These are phyloP conservation scores for Penicillium steckii DNA, from an alignment of 495 filamentous ascomycete species.

Conservation along the genomic window DNA sequence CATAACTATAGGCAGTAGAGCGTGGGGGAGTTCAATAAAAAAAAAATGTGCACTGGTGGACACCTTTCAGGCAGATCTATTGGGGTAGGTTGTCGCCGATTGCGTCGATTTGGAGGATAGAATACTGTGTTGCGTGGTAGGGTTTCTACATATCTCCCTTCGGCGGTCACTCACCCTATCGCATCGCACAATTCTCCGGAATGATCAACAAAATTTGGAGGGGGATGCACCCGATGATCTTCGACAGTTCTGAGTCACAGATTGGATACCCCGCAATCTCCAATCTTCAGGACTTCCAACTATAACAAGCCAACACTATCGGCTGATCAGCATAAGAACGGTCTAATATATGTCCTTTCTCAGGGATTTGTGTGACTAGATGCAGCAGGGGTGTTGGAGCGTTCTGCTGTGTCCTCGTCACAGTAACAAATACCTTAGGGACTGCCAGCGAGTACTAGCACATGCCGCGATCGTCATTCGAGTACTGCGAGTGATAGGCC, in stretches of 20 bases:
- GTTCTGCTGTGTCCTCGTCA: too few relatives aligned
- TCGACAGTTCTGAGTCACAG: conserved; percentile 1
- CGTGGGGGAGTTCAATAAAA: conserved; percentile 5
- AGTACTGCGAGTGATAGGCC: not conserved
- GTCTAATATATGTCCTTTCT: not conserved
- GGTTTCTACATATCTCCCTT: too few relatives aligned
- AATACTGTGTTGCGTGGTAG: not conserved
- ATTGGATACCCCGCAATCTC: conserved; percentile 9
- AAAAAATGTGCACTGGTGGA: too few relatives aligned
- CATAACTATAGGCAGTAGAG: conserved; percentile 11
- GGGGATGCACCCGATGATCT: conserved; percentile 9
- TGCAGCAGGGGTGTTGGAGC: too few relatives aligned
- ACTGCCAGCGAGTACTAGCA: too few relatives aligned
- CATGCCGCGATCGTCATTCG: not conserved
- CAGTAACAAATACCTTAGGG: too few relatives aligned
- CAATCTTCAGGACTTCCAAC: not conserved
- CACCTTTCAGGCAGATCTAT: not conserved
- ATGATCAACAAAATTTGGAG: conserved; percentile 9
- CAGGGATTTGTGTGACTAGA: not conserved
- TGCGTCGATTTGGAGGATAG: not conserved
- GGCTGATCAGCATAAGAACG: not conserved
- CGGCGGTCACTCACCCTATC: not conserved
- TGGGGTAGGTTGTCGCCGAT: not conserved
- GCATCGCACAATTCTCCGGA: not conserved
- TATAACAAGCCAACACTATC: not conserved